phyloP scores from a whole-genome alignment of 768 basidiomycete genomes.

The Leccinum uliginosum region DNA sequence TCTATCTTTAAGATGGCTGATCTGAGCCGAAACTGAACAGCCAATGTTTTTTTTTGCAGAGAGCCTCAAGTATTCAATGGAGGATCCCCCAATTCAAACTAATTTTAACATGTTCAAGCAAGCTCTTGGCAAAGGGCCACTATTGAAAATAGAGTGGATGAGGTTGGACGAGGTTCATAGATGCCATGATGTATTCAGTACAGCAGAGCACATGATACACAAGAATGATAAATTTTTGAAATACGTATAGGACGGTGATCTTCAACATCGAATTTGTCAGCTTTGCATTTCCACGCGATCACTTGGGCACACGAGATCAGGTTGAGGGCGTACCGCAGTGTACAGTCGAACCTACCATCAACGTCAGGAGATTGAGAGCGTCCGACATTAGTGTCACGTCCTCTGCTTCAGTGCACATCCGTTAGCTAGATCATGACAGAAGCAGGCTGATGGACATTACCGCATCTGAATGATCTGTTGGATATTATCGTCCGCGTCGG shows the following conservation, averaged over 20 bases:
- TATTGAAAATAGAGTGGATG: no score
- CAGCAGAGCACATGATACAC: no score
- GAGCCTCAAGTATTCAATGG: no score
- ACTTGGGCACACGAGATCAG: constrained; percentile 91
- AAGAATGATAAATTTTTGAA: no score
- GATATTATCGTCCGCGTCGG: constrained; percentile 79
- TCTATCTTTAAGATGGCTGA: no score
- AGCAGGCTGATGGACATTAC: constrained; percentile 30
- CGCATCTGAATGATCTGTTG: constrained; percentile 90
- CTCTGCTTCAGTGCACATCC: constrained; percentile 64
- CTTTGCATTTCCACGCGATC: constrained; percentile 77
- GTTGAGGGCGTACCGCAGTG: constrained; percentile 90
- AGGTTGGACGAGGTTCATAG: no score
- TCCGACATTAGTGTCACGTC: constrained; percentile 78
- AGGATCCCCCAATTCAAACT: no score
- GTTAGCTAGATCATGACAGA: constrained; percentile 1
- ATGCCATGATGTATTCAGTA: no score
- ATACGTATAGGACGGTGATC: constrained; percentile 82
- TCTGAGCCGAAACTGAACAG: no score
- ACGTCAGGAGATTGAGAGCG: constrained; percentile 74
- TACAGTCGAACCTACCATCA: constrained; percentile 87
- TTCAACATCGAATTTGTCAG: constrained; percentile 74
- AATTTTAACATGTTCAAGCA: no score
- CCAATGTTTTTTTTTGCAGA: no score
- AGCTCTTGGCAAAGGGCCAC: no score